Conservation (phyloP, 441 rosid species). For the Rhodomyrtus psidioides region DNA sequence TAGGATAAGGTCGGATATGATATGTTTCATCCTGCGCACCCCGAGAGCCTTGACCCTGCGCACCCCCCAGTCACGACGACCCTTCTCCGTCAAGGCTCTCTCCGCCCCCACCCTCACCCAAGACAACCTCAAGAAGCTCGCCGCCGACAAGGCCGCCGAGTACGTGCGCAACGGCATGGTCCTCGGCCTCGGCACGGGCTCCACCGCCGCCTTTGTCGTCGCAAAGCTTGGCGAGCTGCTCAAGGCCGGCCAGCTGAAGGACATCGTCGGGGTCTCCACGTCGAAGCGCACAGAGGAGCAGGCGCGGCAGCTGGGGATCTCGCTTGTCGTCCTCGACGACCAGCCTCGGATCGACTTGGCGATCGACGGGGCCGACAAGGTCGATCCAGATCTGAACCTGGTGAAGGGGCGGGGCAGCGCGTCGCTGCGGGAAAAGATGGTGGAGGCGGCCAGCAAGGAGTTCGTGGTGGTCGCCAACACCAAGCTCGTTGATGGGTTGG, state of each 20-base stretch:
- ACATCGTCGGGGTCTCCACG: conserved; percentile 5
- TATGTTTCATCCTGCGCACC: background rate
- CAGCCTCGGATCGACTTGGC: background rate
- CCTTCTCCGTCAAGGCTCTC: background rate
- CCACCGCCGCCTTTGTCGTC: background rate
- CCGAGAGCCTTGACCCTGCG: background rate
- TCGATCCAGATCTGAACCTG: background rate
- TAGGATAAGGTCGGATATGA: too few species aligned
- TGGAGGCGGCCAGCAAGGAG: conserved; percentile 1
- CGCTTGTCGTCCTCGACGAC: background rate
- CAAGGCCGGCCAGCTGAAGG: conserved; percentile 1
- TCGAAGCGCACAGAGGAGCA: conserved; percentile 2
- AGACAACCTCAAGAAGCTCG: background rate
- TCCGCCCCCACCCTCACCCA: conserved; percentile 2
- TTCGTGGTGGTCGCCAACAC: too few species aligned
- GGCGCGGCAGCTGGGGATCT: background rate
- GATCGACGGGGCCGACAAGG: conserved; percentile 1
- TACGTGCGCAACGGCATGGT: conserved; percentile 4
- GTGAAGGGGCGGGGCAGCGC: background rate
- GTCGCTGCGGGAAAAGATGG: background rate
- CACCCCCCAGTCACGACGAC: background rate
- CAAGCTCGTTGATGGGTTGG: conserved; percentile 3
- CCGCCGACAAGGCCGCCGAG: background rate
- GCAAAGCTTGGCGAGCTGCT: conserved; percentile 5
- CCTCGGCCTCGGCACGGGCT: conserved; percentile 2